Base-by-base conservation (phyloP, 1,284 basidiomycete species). In the Naganishia liquefaciens region DNA sequence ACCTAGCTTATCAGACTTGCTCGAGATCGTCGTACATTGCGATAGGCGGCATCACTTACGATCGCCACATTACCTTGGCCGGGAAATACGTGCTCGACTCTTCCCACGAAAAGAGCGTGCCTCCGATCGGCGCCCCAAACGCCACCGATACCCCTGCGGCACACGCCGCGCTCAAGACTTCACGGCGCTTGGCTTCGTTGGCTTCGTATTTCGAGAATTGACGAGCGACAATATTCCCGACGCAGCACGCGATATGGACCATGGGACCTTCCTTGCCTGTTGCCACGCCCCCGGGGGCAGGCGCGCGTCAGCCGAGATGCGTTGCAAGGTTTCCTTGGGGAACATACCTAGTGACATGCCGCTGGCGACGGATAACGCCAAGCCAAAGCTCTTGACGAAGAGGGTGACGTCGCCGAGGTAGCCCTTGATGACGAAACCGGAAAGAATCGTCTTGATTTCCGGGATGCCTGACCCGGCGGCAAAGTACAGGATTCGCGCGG, bases 341-440 rank as follows among this genome's bases (percentile, higher is more conserved):
- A 39, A 68, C 79, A 60, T 55, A 83, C 91, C 93, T 17, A 97
- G 82, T 3, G 89, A 88, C 33, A 97, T 80, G 0, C 93, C 94
- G 1, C 91, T 93, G 3, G 90, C 93, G 23, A 96, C 93, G 5
- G 91, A 90, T 4, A 99, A 82, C 0, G 94, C 87, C 63, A 99
- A 78, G 5, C 94, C 95, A 42, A 95, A 83, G 15, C 88, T 84
- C 77, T 99, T 99, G n/a, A 90, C 92, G 73, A 93, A 88, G 55
- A 98, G 79, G 0, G 90, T 93, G 69, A 92, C 88, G 47, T 84
- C 87, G 33, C 95, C 95, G 44, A 99, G 87, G 76, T 96, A 99
- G 23, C 95, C 95, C 73, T 96, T 93, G 68, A 99, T 97, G 21
- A 98, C 94, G 72, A 97, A 98, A n/a, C 91, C 93, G 65, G 91